phyloP scores from a whole-genome alignment of 257 asterid species.

The Misopates orontium region DNA sequence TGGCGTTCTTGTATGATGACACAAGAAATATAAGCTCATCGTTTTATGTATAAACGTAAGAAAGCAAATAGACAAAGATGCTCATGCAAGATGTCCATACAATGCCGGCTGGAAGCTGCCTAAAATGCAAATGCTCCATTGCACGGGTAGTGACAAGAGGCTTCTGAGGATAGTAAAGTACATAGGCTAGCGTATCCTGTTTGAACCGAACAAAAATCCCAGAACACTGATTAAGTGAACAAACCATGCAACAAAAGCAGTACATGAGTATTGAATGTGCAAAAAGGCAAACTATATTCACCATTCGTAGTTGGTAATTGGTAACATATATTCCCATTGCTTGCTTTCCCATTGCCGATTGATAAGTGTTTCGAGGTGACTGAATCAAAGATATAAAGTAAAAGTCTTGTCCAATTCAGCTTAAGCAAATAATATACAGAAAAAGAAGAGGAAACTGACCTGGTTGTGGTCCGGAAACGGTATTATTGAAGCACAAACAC shows the following conservation, averaged over 20 bases:
- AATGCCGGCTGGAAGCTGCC: conserved; percentile 98
- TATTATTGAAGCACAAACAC: conserved; percentile 96
- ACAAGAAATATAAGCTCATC: no score
- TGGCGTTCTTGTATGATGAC: conserved; percentile 43
- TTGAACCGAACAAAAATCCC: neutral
- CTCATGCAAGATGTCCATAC: no score
- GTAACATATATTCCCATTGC: conserved; percentile 98
- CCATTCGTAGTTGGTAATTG: conserved; percentile 97
- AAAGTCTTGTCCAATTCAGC: no score
- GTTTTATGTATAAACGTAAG: no score
- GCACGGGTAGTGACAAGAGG: conserved; percentile 99
- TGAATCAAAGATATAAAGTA: conserved; percentile 25
- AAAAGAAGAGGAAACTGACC: conserved; percentile 39
- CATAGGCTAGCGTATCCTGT: conserved; percentile 96
- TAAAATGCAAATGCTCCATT: conserved; percentile 97
- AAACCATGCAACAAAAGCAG: no score
- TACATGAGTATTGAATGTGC: conserved; percentile 10
- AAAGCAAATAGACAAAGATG: no score
- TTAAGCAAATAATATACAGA: conserved; percentile 12
- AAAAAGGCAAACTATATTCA: conserved; percentile 31
- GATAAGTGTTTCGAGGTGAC: conserved; percentile 99
- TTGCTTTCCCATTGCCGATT: conserved; percentile 99
- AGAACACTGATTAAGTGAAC: neutral
- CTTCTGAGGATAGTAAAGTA: conserved; percentile 92
- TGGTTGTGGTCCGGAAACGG: conserved; percentile 99